phyloP scores from a whole-genome alignment of 2,329 filamentous ascomycete genomes.

The Monilinia vaccinii-corymbosi region DNA sequence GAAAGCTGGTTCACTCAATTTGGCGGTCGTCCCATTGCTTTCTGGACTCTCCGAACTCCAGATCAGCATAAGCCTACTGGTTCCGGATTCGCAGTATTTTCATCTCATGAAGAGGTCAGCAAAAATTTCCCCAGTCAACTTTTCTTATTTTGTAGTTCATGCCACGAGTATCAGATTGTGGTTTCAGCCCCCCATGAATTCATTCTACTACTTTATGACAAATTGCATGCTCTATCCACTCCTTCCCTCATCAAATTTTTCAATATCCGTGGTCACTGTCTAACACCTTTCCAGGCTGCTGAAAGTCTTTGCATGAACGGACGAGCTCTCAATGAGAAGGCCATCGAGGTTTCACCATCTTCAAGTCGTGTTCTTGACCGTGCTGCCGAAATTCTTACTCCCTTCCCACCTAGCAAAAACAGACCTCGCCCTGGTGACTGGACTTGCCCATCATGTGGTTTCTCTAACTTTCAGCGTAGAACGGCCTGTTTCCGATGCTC shows the following conservation, averaged over 20 bases:
- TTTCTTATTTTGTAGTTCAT: slow-evolving; percentile 23
- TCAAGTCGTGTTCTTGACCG: slow-evolving; percentile 95
- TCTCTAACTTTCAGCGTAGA: slow-evolving; percentile 98
- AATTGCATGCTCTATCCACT: slow-evolving; percentile 16
- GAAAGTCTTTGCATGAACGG: slow-evolving; percentile 99
- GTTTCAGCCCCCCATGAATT: slow-evolving; percentile 24
- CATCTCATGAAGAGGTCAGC: slow-evolving; percentile 91
- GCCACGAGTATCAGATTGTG: slow-evolving; percentile 23
- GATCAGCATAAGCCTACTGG: slow-evolving; percentile 99
- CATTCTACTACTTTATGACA: slow-evolving; percentile 27
- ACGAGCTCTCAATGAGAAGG: slow-evolving; percentile 94
- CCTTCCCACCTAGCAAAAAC: slow-evolving; percentile 98
- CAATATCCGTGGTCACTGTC: slow-evolving; percentile 25
- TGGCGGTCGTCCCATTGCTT: slow-evolving; percentile 92
- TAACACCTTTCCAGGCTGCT: slow-evolving; percentile 58
- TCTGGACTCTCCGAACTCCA: slow-evolving; percentile 95
- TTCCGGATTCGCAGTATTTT: slow-evolving; percentile 96
- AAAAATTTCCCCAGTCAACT: slow-evolving; percentile 20
- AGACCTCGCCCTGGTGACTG: slow-evolving; percentile 93
- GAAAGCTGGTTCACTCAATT: slow-evolving; percentile 99
- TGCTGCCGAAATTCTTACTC: slow-evolving; percentile 89
- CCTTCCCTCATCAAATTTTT: slow-evolving; percentile 26
- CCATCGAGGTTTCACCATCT: slow-evolving; percentile 95
- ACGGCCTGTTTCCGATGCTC: slow-evolving; percentile 99
- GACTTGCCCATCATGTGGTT: slow-evolving; percentile 97